Conservation (phyloP, 129 eudicot species). For the Heracleum sosnowskyi region DNA sequence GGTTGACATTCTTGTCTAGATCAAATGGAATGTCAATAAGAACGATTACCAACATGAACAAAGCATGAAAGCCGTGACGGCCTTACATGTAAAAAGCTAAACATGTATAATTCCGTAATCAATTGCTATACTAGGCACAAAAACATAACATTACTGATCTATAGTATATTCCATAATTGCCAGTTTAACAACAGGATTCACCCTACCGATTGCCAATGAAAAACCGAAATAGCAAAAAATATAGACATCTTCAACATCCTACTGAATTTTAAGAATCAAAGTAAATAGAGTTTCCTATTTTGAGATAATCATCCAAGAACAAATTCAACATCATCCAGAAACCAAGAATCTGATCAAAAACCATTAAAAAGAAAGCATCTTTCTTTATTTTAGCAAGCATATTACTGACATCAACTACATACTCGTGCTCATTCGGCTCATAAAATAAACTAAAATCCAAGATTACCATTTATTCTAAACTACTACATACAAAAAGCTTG, state of each 20-base stretch:
- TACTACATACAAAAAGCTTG: not conserved
- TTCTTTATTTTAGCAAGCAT: not conserved
- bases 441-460: not conserved
- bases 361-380: not conserved
- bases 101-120: not conserved
- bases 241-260: not conserved
- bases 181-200: not conserved
- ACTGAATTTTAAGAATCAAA: not conserved
- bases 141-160: not conserved
- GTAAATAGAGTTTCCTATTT: not conserved
- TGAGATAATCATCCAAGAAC: not conserved
- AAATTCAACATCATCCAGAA: not conserved
- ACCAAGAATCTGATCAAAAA: not conserved
- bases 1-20: slow-evolving; percentile 13
- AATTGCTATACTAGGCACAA: not conserved
- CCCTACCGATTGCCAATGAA: not conserved
- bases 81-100: not conserved
- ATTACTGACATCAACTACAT: not conserved
- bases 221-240: not conserved
- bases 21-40: slow-evolving; percentile 16
- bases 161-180: not conserved
- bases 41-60: too few relatives aligned
- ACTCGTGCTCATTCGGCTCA: not conserved
- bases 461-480: not conserved
- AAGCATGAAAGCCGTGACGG: not conserved